A percentile compares a stretch with the other conserved stretches of the same genome.
These are phyloP conservation scores for Colletotrichum horii DNA, from an alignment of 2,329 filamentous ascomycete species.

Conservation along the genomic window DNA sequence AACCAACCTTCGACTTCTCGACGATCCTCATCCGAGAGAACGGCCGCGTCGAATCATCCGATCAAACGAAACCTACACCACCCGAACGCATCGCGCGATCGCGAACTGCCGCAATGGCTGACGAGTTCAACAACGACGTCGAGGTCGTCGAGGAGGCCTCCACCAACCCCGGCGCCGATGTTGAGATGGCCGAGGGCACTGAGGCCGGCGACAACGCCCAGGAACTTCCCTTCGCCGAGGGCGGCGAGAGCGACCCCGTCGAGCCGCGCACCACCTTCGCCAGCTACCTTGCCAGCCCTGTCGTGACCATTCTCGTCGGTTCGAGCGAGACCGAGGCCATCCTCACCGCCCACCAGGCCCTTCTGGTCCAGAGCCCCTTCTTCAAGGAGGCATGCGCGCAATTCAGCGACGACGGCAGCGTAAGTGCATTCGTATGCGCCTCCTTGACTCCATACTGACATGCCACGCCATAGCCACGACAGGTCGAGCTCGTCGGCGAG, in stretches of 20 bases:
- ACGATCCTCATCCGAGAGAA: neutral
- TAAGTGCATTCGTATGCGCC: slow-evolving; percentile 42
- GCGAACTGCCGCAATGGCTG: slow-evolving; percentile 19
- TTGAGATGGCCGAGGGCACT: slow-evolving; percentile 42
- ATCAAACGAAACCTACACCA: neutral
- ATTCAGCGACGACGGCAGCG: slow-evolving; percentile 66
- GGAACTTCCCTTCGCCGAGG: slow-evolving; percentile 43
- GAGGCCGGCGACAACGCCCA: slow-evolving; percentile 32
- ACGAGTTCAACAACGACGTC: slow-evolving; percentile 23
- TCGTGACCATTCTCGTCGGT: slow-evolving; percentile 72
- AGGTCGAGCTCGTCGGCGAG: slow-evolving; percentile 71
- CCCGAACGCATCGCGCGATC: neutral
- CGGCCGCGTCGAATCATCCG: neutral
- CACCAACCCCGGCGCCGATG: slow-evolving; percentile 35
- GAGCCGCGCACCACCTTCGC: slow-evolving; percentile 51
- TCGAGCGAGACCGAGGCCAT: slow-evolving; percentile 62
- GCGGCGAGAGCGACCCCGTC: slow-evolving; percentile 36
- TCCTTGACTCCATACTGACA: neutral
- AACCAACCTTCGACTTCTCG: neutral
- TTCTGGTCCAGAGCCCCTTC: slow-evolving; percentile 77
- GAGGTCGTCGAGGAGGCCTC: slow-evolving; percentile 30
- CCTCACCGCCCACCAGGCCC: slow-evolving; percentile 79
- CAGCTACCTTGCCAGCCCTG: slow-evolving; percentile 70
- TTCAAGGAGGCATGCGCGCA: slow-evolving; percentile 68
- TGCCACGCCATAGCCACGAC: slow-evolving; percentile 52